phyloP scores from a whole-genome alignment of 2,329 filamentous ascomycete genomes.

The Fusarium paranaense region DNA sequence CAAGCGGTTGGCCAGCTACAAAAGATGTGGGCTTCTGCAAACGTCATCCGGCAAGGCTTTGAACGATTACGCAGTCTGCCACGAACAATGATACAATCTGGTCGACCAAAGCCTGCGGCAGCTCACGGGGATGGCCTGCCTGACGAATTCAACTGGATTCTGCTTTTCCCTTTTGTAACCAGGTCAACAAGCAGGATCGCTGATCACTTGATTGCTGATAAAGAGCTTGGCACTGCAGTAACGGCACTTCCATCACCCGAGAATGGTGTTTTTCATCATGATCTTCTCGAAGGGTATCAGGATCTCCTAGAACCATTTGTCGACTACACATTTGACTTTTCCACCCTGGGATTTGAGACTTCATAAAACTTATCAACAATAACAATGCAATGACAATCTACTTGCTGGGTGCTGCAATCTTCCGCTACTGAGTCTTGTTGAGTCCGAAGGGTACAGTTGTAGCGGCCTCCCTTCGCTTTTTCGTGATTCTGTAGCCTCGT shows the following conservation, averaged over 20 bases:
- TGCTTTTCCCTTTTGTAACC: constrained; percentile 35
- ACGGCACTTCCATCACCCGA: constrained; percentile 28
- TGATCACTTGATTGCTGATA: constrained; percentile 28
- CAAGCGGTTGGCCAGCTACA: constrained; percentile 35
- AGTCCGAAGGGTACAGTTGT: background rate
- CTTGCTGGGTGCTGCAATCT: background rate
- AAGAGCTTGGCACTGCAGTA: constrained; percentile 24
- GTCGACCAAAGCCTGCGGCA: background rate
- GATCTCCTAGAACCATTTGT: constrained; percentile 37
- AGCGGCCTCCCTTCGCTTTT: background rate
- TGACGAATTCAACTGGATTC: constrained; percentile 28
- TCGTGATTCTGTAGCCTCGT: background rate
- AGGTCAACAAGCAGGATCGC: constrained; percentile 31
- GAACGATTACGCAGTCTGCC: constrained; percentile 28
- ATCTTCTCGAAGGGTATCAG: constrained; percentile 31
- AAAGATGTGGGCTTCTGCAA: constrained; percentile 40
- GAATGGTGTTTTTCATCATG: constrained; percentile 31
- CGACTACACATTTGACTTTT: constrained; percentile 36
- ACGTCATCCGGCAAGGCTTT: constrained; percentile 36
- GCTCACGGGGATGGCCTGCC: background rate
- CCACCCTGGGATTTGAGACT: constrained; percentile 17
- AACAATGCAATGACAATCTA: background rate
- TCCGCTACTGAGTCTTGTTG: background rate
- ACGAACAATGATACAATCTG: constrained; percentile 20
- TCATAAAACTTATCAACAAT: background rate